Evolutionary conservation across 2,329 filamentous ascomycete species (phyloP).

Genomic region (Fusarium euwallaceae): DNA sequence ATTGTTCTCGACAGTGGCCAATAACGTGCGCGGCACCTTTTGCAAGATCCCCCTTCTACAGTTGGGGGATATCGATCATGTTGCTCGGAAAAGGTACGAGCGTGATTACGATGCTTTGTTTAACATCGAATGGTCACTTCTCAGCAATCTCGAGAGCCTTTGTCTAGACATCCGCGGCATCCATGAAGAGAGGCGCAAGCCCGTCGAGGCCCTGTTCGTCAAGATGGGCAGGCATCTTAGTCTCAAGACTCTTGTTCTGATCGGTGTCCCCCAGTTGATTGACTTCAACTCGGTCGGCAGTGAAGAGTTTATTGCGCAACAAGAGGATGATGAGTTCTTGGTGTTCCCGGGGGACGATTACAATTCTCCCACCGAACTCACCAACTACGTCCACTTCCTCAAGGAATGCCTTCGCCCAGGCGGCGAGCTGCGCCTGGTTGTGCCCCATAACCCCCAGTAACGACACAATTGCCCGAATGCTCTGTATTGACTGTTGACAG

Average conservation of each 20-base stretch:
- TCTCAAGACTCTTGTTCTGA: conserved; percentile 28
- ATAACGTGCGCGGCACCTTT: neutral
- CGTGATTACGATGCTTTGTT: neutral
- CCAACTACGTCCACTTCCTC: conserved; percentile 10
- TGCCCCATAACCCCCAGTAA: neutral
- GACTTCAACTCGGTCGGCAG: neutral
- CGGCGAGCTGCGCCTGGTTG: conserved; percentile 20
- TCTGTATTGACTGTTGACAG: conserved; percentile 10
- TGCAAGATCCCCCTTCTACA: neutral
- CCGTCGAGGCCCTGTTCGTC: neutral
- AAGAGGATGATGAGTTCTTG: conserved; percentile 8
- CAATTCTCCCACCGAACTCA: neutral
- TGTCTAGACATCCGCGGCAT: conserved; percentile 18
- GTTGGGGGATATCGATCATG: neutral
- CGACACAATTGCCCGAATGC: neutral
- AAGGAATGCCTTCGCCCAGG: conserved; percentile 26
- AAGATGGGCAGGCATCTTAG: conserved; percentile 13
- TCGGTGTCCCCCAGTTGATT: conserved; percentile 5
- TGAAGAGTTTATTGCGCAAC: conserved; percentile 4
- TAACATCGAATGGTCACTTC: conserved; percentile 14
- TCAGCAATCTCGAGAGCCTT: conserved; percentile 25
- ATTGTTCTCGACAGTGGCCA: neutral
- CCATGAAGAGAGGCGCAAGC: too few species aligned
- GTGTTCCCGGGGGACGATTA: neutral
- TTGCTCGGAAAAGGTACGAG: too few species aligned